Base-by-base conservation (phyloP, 2,329 filamentous ascomycete genomes). In the Coniochaeta sp. region DNA sequence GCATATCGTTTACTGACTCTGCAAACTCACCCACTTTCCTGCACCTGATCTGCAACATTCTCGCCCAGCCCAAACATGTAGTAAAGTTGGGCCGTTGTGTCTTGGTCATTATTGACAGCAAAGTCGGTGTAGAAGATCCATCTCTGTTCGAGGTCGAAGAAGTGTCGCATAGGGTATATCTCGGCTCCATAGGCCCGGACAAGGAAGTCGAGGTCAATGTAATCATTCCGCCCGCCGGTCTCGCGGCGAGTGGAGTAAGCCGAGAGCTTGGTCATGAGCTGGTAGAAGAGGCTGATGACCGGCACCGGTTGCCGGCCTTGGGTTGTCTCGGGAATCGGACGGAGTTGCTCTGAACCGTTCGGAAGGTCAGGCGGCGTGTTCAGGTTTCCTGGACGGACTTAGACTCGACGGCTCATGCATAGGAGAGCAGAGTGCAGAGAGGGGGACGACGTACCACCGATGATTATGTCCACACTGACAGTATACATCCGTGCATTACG, bases 401-500 rank as follows among this genome's bases (percentile, higher is more conserved):
- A 38, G 18, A 2, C 33, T 38, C 18, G 33, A 38, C 33, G 33
- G 18, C 18, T 35, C n/a, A 35, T 35, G 14, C 14, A 35, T 35
- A 18, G n/a, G 8, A 16, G 3, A 14, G 14, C 14, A 35, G 9
- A 35, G 4, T 35, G 14, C 14, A 13, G 48, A 22, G 16, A 33
- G 48, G 20, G 46, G 32, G 38, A 20, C 26, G n/a, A 51, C 51
- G 12, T 45, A 51, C 54, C 52, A 28, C 33, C 35, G 20, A 57
- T 51, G 22, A 57, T 53, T 8, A 57, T 49, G 27, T 56, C 56
- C 6, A 51, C 33, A 18, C 56, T 56, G 48, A 56, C 33, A 5
- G 55, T 49, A 27, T 35, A 52, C 9, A 18, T 12, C 14, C 14
- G 16, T 2, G 47, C 40, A 24, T 48, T 33, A 30, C 46, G 51